Evolutionary conservation across 805 yeast genomes (phyloP), one percentile per base, ranked within the genome.

Genomic region (Metschnikowia proteae): DNA sequence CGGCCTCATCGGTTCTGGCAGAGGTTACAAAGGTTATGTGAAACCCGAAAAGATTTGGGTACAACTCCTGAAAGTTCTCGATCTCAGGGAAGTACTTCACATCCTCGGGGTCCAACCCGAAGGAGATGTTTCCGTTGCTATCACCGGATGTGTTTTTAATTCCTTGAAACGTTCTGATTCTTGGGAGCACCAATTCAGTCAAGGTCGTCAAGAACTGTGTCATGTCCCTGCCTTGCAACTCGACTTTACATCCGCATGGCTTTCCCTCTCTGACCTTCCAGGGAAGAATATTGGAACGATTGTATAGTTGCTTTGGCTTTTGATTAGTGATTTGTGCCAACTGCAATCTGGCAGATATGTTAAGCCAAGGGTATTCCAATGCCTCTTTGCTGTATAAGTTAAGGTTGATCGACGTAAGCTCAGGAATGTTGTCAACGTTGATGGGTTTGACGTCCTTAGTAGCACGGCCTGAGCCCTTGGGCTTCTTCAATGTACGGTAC

Each of bases 251-350:
- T 46, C 99, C 99, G 81, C 95, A 86, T 44, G 84, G 84, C 75
- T 82, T 84, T 35, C 97, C 96, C 43, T 83, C 83, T 67, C 97
- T 82, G 47, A 91, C 77, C 57, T 83, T 83, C 96, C 96, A 91
- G 40, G 81, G 78, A 46, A 91, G 85, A 31, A 88, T 87, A 67
- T 89, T 89, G 7, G 88, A 77, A 61, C 81, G 86, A 37, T 95
- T 85, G 62, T 74, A 86, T 13, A 89, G 72, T 25, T 85, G 78
- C 52, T 75, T 71, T 34, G 97, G 90, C 65, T 89, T 88, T 52
- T 78, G 82, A 52, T 96, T 96, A n/a, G 99, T 92, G 60, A 94
- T 86, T 66, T 92, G 98, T 60, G 94, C 95, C 49, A 94, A 64
- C 68, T 87, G 92, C 51, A 88, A 75, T 45, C 81, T 74, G 8